Base-by-base conservation (phyloP, 2,329 filamentous ascomycete species). In the Talaromyces islandicus region DNA sequence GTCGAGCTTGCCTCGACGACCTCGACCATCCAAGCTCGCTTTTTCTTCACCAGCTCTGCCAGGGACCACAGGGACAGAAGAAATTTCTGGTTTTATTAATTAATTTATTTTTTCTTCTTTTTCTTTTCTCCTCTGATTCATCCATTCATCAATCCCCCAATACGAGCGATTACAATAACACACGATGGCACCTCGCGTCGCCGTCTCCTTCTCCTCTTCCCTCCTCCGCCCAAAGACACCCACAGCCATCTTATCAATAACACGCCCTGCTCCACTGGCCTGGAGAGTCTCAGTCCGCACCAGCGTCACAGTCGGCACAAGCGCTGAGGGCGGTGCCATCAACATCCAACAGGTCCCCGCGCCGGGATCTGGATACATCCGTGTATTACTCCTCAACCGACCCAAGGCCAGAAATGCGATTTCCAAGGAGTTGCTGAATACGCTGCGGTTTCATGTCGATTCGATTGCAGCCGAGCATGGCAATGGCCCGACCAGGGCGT, bases 371-470 rank as follows among this genome's bases (percentile, higher is more conserved):
- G 94, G 93, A 65, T 89, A 88, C 77, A 94, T 97, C 76, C 88
- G 91, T 61, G 83, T 97, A 65, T 85, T 97, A 60, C 88, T 93
- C 63, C 84, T 99, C 66, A 94, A 97, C 78, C 85, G 92, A 4
- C 92, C 92, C 0, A 75, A 84, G 9, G 88, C 92, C 38, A 89
- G 93, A 70, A 99, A 99, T 76, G 94, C 94, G 66, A 90, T 99
- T 71, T 97, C 92, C 0, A 83, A 81, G 61, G 85, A 87, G 60
- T 82, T 99, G 41, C 83, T 99, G 56, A 77, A 84, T 4, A 83
- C 88, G 54, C 81, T 99, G 60, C 83, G 84, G 56, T 80, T 83
- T 48, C 85, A 96, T 69, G 81, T 97, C 59, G 84, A 91, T 67
- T 82, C 83, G 62, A 83, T 97, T 52, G 85, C 88, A 59, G 78